Percentiles rank a stretch among this genome's conserved stretches.
Conservation (phyloP, 768 basidiomycete species). For the Podaxis sp. region DNA sequence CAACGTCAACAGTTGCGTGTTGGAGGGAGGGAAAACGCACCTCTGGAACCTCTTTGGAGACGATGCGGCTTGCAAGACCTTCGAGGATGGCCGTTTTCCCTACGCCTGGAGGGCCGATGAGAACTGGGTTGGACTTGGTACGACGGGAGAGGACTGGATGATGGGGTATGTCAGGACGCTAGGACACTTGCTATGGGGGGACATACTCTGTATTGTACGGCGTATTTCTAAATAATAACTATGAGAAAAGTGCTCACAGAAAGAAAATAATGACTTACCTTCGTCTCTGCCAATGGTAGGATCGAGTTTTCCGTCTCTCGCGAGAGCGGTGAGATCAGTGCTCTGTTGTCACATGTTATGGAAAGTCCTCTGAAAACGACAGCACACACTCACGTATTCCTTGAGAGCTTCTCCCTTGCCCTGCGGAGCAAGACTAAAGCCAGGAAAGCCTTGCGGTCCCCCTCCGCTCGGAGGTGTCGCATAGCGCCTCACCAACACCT, state of each 20-base stretch:
- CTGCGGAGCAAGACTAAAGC: conserved; percentile 58
- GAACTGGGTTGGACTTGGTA: conserved; percentile 91
- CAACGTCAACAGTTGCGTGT: too few species aligned
- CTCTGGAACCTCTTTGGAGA: conserved; percentile 90
- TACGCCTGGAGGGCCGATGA: conserved; percentile 86
- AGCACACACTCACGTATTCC: conserved; percentile 53
- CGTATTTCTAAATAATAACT: conserved; percentile 61
- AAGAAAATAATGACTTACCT: conserved; percentile 38
- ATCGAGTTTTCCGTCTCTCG: conserved; percentile 82
- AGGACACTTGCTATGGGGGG: neutral
- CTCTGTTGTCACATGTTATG: conserved; percentile 44
- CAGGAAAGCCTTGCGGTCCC: conserved; percentile 55
- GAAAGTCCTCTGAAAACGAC: neutral
- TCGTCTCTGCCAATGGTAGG: conserved; percentile 90
- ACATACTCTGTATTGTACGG: conserved; percentile 84
- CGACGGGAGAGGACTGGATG: conserved; percentile 73
- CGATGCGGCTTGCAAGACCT: conserved; percentile 84
- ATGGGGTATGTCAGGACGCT: neutral
- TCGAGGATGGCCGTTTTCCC: conserved; percentile 94
- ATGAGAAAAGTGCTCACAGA: neutral
- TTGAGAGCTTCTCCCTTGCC: conserved; percentile 81
- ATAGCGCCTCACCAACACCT: neutral
- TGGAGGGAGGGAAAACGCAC: conserved; percentile 32
- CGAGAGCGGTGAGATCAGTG: conserved; percentile 81
- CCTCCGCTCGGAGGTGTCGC: conserved; percentile 34